Conservation (phyloP, 805 yeast species). For the Wickerhamiella vanderwaltii region DNA sequence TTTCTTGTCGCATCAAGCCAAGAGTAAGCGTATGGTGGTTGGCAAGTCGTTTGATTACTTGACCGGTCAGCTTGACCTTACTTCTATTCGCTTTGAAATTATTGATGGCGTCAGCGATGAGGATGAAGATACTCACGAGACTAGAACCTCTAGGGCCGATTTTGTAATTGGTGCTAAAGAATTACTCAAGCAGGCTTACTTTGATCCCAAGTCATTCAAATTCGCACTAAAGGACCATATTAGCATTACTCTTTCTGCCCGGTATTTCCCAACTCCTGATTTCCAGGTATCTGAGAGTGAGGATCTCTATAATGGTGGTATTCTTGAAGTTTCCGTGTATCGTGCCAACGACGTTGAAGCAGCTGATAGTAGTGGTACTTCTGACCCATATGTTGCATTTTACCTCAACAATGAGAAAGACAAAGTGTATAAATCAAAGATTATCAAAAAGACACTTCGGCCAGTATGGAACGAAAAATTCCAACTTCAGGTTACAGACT, state of each 20-base stretch:
- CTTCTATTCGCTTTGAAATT: constrained; percentile 19
- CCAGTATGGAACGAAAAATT: constrained; percentile 82
- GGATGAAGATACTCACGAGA: constrained; percentile 5
- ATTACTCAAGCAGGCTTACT: constrained; percentile 19
- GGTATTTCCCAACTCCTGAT: constrained; percentile 65
- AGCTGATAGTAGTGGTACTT: constrained; percentile 84
- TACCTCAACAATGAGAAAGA: constrained; percentile 49
- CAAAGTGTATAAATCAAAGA: constrained; percentile 58
- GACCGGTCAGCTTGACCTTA: constrained; percentile 21
- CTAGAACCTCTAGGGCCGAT: constrained; percentile 24
- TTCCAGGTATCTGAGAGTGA: constrained; percentile 59
- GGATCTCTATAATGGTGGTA: constrained; percentile 63
- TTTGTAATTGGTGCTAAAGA: constrained; percentile 40
- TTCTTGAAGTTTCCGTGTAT: constrained; percentile 45
- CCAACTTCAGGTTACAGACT: constrained; percentile 18
- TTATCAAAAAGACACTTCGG: constrained; percentile 70
- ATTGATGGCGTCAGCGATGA: constrained; percentile 16
- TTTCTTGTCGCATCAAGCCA: constrained; percentile 45
- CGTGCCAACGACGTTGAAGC: constrained; percentile 60
- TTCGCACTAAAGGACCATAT: constrained; percentile 13
- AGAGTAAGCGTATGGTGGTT: constrained; percentile 24
- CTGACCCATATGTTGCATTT: constrained; percentile 79
- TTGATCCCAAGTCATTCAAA: constrained; percentile 16
- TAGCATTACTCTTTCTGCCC: constrained; percentile 23
- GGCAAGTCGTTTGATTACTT: constrained; percentile 23